These are phyloP conservation scores for Chaetoceros tenuissimus DNA, from an alignment of 108 stramenopile genomes.

Conservation along the genomic window DNA sequence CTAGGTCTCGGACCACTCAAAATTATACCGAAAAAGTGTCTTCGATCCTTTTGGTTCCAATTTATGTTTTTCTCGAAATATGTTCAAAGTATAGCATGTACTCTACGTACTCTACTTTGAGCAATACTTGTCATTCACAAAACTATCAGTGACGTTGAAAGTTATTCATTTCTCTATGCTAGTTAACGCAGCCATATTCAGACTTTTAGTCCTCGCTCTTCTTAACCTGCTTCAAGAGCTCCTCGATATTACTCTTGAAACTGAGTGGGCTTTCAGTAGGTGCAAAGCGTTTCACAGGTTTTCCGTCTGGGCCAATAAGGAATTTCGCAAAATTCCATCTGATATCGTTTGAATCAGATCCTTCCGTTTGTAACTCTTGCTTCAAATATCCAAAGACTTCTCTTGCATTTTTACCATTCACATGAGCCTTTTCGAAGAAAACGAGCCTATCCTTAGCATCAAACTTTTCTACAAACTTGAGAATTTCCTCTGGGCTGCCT, in stretches of 20 bases:
- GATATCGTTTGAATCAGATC: conserved; percentile 37
- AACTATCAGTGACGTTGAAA: too few species aligned
- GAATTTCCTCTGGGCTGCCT: conserved; percentile 52
- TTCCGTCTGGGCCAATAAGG: conserved; percentile 63
- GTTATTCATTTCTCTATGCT: too few species aligned
- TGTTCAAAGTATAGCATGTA: too few species aligned
- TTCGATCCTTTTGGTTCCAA: too few species aligned
- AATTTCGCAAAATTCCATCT: conserved; percentile 35
- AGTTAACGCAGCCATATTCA: too few species aligned
- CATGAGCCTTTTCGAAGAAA: conserved; percentile 74
- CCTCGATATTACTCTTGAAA: conserved; percentile 49
- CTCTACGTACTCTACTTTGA: too few species aligned
- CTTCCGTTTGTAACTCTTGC: conserved; percentile 29
- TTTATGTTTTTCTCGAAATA: too few species aligned
- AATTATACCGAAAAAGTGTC: too few species aligned
- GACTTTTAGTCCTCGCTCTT: too few species aligned
- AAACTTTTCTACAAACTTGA: conserved; percentile 44
- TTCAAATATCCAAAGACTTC: conserved; percentile 66
- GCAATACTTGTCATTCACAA: too few species aligned
- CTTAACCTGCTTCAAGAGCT: conserved; percentile 40
- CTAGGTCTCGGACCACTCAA: too few species aligned
- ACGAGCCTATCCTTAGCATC: conserved; percentile 39
- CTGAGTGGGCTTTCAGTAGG: conserved; percentile 37
- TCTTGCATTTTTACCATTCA: conserved; percentile 63
- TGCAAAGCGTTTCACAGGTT: conserved; percentile 42